Evolutionary conservation across 2,329 filamentous ascomycete genomes (phyloP).

Genomic region (Hypoxylon sp.): DNA sequence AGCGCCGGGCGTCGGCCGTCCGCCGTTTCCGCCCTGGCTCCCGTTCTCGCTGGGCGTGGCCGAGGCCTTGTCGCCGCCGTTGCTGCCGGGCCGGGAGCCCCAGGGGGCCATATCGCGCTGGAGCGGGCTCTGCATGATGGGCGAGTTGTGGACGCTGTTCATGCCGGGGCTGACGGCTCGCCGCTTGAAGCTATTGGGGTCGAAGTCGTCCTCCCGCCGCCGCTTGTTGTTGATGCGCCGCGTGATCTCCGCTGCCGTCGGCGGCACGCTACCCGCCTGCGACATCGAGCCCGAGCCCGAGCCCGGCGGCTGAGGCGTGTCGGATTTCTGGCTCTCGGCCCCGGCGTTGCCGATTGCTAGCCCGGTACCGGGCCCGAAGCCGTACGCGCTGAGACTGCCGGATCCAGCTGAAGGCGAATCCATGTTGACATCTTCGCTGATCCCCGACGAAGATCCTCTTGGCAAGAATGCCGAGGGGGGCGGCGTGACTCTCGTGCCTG

Average conservation of each 20-base stretch:
- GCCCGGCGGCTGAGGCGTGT: conserved; percentile 48
- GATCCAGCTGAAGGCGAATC: conserved; percentile 65
- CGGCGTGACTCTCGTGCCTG: conserved; percentile 54
- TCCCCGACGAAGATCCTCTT: conserved; percentile 64
- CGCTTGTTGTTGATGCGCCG: conserved; percentile 82
- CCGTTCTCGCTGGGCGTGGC: conserved; percentile 61
- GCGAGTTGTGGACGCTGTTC: conserved; percentile 83
- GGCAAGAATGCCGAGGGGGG: conserved; percentile 73
- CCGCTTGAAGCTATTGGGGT: conserved; percentile 86
- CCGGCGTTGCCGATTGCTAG: conserved; percentile 46
- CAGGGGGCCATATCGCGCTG: conserved; percentile 75
- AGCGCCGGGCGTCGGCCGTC: conserved; percentile 59
- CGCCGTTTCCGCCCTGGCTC: conserved; percentile 44
- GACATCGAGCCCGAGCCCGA: conserved; percentile 43
- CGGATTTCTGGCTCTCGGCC: conserved; percentile 42
- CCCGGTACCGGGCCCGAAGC: conserved; percentile 43
- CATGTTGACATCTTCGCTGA: conserved; percentile 76
- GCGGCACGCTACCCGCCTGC: conserved; percentile 53
- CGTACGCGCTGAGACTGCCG: conserved; percentile 45
- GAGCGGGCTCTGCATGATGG: conserved; percentile 83
- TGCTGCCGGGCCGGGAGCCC: conserved; percentile 74
- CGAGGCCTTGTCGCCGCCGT: conserved; percentile 59
- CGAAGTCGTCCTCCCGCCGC: conserved; percentile 89
- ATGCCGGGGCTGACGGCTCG: conserved; percentile 91
- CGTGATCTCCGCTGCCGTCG: conserved; percentile 76